Base-by-base conservation (phyloP, 768 basidiomycete genomes). In the Trametes meyenii region DNA sequence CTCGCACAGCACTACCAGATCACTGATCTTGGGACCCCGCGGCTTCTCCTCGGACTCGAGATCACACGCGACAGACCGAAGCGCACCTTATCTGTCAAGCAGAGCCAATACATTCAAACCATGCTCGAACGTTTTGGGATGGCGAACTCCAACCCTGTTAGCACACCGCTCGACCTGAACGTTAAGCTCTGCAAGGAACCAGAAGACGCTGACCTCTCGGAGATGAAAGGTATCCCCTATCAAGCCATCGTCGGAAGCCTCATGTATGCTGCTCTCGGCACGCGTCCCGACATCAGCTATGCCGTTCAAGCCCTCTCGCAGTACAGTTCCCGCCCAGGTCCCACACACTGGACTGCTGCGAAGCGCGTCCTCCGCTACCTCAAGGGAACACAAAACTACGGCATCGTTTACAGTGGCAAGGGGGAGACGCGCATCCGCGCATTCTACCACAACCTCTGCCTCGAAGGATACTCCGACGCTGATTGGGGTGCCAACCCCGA, bases 331-430 rank as follows among this genome's bases (percentile, higher is more conserved):
- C 65, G 70, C 44, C 68, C 67, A 0, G 52, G 55, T 5, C n/a
- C n/a, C 3, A 21, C 36, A 12, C 77, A 77, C 60, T 74, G 71
- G 71, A 55, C 67, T 8, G 63, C 68, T 13, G 62, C 68, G 1
- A 65, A 71, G 26, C 69, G 70, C 33, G 59, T 75, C 11, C 45
- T 73, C 3, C 62, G 69, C 0, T 79, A 78, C 63, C 64, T 79
- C 26, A 55, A 65, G 17, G 72, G 68, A 11, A 77, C 76, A 0
- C 29, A 53, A 10, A 66, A 74, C 49, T 58, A 39, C 36, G 38
- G 50, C 11, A 36, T 51, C 14, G 17, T 40, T 43, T 64, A 51
- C 43, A 60, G 58, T 4, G n/a, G 42, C 6, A 50, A 57, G 45
- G 55, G 55, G 44, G 45, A 56, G 55, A 8, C 33, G 14, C 24